These are phyloP conservation scores for Clausena lansium DNA, from an alignment of 345 rosid species.

Conservation along the genomic window DNA sequence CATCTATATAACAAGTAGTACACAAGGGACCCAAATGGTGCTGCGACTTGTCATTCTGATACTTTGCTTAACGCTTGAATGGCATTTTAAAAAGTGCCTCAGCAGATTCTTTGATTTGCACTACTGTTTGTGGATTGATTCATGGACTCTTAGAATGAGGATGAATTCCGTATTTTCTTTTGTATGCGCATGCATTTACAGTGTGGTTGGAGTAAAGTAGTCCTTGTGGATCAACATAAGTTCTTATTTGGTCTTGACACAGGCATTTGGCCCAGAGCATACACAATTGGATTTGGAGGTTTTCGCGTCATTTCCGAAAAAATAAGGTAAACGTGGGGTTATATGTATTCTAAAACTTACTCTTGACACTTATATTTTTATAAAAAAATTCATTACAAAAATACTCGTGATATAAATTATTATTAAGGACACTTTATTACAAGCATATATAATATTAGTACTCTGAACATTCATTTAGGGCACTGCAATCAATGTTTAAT, in stretches of 20 bases:
- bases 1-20: neutral
- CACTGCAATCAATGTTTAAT: too few species aligned
- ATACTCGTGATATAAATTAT: too few species aligned
- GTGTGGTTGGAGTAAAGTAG: neutral
- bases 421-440: too few species aligned
- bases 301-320: too few species aligned
- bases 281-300: neutral
- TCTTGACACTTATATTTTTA: too few species aligned
- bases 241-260: neutral
- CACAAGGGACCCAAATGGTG: slow-evolving; percentile 3
- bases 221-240: neutral
- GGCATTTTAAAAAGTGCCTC: neutral
- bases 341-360: too few species aligned
- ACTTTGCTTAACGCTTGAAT: neutral
- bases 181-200: neutral
- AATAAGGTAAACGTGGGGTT: too few species aligned
- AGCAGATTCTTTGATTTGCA: neutral
- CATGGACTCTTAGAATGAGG: neutral
- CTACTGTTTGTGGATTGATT: neutral
- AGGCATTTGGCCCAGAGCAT: neutral
- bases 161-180: neutral
- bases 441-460: too few species aligned
- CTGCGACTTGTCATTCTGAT: neutral
- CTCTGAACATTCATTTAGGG: too few species aligned
- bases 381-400: too few species aligned